Percentiles rank a stretch among this genome's conserved stretches.
These are phyloP conservation scores for Termitomyces sp. DNA, from an alignment of 768 basidiomycete genomes.

Conservation along the genomic window DNA sequence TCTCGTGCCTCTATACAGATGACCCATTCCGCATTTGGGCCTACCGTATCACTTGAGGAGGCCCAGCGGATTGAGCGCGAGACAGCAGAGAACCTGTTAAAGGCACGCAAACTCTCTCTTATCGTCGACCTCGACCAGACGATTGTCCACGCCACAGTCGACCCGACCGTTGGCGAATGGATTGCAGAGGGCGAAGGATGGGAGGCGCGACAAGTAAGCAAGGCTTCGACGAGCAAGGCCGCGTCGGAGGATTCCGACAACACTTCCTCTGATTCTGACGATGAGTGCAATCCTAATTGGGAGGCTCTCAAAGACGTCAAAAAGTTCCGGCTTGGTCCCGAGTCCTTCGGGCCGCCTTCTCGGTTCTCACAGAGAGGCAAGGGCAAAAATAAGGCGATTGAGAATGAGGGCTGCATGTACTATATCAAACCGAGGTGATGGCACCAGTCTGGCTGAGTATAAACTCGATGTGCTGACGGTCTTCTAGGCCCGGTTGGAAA, in stretches of 20 bases:
- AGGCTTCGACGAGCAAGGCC: constrained; percentile 28
- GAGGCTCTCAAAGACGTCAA: constrained; percentile 87
- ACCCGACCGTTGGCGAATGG: constrained; percentile 99
- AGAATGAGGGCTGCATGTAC: constrained; percentile 86
- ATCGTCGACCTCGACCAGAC: constrained; percentile 99
- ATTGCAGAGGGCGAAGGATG: constrained; percentile 79
- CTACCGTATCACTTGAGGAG: constrained; percentile 89
- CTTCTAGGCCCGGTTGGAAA: constrained; percentile 69
- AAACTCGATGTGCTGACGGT: constrained; percentile 1
- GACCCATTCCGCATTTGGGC: constrained; percentile 89
- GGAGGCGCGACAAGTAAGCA: constrained; percentile 56
- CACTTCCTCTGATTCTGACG: constrained; percentile 37
- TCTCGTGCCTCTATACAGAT: constrained; percentile 88
- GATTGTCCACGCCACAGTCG: constrained; percentile 97
- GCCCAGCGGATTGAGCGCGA: constrained; percentile 85
- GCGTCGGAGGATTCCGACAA: constrained; percentile 34
- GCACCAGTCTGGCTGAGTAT: not conserved
- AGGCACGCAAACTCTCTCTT: constrained; percentile 76
- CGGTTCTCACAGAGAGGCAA: constrained; percentile 37
- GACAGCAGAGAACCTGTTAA: constrained; percentile 73
- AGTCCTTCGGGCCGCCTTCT: constrained; percentile 49
- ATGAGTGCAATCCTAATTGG: constrained; percentile 88
- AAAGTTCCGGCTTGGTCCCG: constrained; percentile 84
- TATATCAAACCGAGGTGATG: constrained; percentile 95
- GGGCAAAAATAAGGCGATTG: constrained; percentile 60